Evolutionary conservation across 2,329 filamentous ascomycete genomes (phyloP).

Genomic region (Cladosporium sp.): DNA sequence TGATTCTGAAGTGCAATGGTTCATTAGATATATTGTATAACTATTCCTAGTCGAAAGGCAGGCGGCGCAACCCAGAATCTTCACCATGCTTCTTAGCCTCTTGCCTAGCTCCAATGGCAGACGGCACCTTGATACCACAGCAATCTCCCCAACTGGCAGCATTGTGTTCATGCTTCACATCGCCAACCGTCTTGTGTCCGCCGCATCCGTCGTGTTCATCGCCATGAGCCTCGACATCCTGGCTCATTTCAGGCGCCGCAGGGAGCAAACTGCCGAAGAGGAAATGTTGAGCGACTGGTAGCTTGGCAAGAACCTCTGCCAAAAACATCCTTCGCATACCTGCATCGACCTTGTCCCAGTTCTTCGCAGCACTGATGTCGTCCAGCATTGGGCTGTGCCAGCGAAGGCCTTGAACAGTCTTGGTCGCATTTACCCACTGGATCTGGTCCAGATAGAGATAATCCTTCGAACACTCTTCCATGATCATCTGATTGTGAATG

Average conservation of each 20-base stretch:
- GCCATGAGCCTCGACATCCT: constrained; percentile 52
- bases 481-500: constrained; percentile 81
- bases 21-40: not conserved
- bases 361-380: constrained; percentile 87
- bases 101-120: constrained; percentile 83
- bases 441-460: constrained; percentile 93
- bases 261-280: constrained; percentile 83
- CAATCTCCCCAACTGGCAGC: constrained; percentile 81
- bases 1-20: not conserved
- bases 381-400: constrained; percentile 99
- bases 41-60: constrained; percentile 68
- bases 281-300: constrained; percentile 99
- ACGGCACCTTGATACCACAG: constrained; percentile 96
- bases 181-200: constrained; percentile 61
- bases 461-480: constrained; percentile 80
- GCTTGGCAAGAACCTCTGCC: constrained; percentile 83
- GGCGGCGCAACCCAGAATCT: constrained; percentile 62
- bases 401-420: constrained; percentile 87
- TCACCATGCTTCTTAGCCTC: constrained; percentile 75
- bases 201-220: constrained; percentile 47
- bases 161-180: constrained; percentile 58
- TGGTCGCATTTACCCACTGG: constrained; percentile 89
- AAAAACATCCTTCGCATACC: constrained; percentile 98
- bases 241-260: constrained; percentile 76
- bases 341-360: constrained; percentile 86